phyloP scores from a whole-genome alignment of 23 red algal genomes.

The Agarophyton chilense region DNA sequence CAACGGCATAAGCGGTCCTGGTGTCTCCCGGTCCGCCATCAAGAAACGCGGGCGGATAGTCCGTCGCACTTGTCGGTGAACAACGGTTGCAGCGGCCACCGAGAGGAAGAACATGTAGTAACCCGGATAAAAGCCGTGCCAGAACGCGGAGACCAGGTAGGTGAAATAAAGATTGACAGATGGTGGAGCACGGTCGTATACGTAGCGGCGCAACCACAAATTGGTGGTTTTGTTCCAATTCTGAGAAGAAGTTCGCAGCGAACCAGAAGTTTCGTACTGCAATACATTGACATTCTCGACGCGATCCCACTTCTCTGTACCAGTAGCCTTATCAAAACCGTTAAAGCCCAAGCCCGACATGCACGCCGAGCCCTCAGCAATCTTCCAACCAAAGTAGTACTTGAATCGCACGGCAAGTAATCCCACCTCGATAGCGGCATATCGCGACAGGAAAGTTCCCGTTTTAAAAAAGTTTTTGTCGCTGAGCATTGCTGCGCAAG shows the following conservation, averaged over 20 bases:
- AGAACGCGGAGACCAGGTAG: constrained; percentile 94
- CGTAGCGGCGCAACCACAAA: constrained; percentile 92
- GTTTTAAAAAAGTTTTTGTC: constrained; percentile 55
- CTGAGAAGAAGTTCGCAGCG: constrained; percentile 73
- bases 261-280: constrained; percentile 87
- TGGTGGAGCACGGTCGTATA: constrained; percentile 86
- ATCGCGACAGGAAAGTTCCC: constrained; percentile 66
- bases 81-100: constrained; percentile 71
- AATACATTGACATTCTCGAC: constrained; percentile 88
- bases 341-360: constrained; percentile 89
- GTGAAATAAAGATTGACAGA: constrained; percentile 93
- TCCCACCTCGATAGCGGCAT: constrained; percentile 73
- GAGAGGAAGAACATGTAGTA: constrained; percentile 99
- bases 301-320: constrained; percentile 71
- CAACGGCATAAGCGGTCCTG: constrained; percentile 52
- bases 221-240: constrained; percentile 99
- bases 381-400: constrained; percentile 99
- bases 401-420: constrained; percentile 90
- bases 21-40: constrained; percentile 51
- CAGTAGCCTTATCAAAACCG: constrained; percentile 74
- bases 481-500: constrained; percentile 50
- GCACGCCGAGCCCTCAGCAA: constrained; percentile 90
- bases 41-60: constrained; percentile 75
- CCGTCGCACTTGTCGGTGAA: constrained; percentile 83
- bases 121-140: constrained; percentile 99